phyloP scores from a whole-genome alignment of 441 rosid genomes.

The Hura crepitans region DNA sequence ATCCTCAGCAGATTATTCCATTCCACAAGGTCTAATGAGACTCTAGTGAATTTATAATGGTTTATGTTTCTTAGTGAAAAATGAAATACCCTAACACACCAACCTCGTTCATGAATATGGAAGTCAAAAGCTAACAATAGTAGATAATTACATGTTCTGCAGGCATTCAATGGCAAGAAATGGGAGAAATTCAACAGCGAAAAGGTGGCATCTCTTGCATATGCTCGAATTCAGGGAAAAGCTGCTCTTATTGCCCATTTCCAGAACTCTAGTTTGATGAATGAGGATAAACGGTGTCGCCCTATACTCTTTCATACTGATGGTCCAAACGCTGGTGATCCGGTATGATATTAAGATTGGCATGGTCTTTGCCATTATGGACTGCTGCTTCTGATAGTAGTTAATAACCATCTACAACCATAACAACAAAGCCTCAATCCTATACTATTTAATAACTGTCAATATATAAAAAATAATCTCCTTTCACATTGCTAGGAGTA shows the following conservation, averaged over 20 bases:
- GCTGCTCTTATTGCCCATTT: constrained; percentile 74
- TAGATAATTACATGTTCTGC: constrained; percentile 17
- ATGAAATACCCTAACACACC: not conserved
- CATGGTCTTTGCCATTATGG: not conserved
- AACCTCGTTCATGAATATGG: not conserved
- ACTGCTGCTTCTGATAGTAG: not conserved
- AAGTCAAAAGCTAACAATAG: constrained; percentile 12
- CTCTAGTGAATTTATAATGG: not conserved
- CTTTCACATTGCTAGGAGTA: not conserved
- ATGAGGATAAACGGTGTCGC: constrained; percentile 75
- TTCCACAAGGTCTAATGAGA: constrained; percentile 53
- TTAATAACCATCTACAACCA: not conserved
- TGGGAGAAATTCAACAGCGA: constrained; percentile 91
- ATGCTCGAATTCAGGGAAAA: constrained; percentile 80
- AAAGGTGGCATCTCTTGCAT: constrained; percentile 75
- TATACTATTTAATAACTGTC: too few relatives aligned
- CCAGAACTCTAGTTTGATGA: constrained; percentile 85
- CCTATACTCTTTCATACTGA: constrained; percentile 75
- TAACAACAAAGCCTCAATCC: too few relatives aligned
- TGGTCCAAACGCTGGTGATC: constrained; percentile 79
- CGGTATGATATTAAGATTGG: constrained; percentile 35
- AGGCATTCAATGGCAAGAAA: constrained; percentile 76
- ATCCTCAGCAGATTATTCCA: constrained; percentile 55
- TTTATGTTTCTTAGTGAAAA: not conserved
- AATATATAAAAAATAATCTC: too few relatives aligned